Conservation (phyloP, 2,329 filamentous ascomycete genomes). For the Elsinoe fawcettii region DNA sequence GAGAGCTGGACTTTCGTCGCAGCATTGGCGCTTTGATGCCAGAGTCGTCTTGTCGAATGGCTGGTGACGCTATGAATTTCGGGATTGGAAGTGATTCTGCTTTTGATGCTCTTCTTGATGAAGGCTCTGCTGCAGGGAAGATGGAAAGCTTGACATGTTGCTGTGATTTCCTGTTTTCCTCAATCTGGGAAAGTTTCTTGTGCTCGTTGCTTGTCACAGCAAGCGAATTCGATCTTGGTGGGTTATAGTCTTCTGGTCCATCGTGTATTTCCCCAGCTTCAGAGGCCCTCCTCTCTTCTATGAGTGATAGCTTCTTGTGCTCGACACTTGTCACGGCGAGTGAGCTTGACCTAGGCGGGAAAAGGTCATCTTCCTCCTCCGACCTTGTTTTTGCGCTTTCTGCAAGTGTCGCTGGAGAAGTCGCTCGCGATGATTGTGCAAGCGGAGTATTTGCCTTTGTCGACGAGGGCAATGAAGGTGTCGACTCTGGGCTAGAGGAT, state of each 20-base stretch:
- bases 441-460: conserved; percentile 37
- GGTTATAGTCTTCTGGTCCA: background rate
- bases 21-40: background rate
- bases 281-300: conserved; percentile 23
- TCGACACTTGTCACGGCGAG: conserved; percentile 4
- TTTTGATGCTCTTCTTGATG: background rate
- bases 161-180: conserved; percentile 1
- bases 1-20: conserved; percentile 8
- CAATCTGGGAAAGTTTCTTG: conserved; percentile 2
- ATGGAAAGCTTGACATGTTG: conserved; percentile 6
- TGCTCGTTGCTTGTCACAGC: conserved; percentile 10
- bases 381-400: background rate
- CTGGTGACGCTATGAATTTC: conserved; percentile 1
- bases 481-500: conserved; percentile 9
- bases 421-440: conserved; percentile 54
- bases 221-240: conserved; percentile 6
- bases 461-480: conserved; percentile 8
- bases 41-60: background rate
- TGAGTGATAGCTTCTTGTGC: conserved; percentile 28
- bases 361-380: conserved; percentile 28
- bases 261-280: background rate
- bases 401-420: conserved; percentile 42
- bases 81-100: background rate
- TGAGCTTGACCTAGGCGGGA: conserved; percentile 1
- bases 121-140: background rate